Base-by-base conservation (phyloP, 495 filamentous ascomycete species). In the Penicillium fimorum region DNA sequence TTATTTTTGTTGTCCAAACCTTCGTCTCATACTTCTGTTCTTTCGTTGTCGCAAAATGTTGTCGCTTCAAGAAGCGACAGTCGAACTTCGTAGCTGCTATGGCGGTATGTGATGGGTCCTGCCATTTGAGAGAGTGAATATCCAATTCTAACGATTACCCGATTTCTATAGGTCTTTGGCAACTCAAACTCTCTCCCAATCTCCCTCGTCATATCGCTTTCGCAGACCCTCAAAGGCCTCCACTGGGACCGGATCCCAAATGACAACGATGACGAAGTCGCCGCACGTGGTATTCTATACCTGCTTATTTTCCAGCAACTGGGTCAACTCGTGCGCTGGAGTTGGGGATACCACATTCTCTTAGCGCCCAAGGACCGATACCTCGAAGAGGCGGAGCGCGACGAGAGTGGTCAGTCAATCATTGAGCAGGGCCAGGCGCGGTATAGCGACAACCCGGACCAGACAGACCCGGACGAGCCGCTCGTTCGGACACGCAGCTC, bases 181-280 rank as follows among this genome's bases (percentile, higher is more conserved):
- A 98, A 98, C 69, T 97, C 93, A 33, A 98, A 97, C 72, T 97
- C 94, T 15, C 85, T 98, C 17, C 94, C 94, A 2, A 97, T 98
- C 51, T 98, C 94, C 1, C 84, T 98, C 44, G 91, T 98, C 62
- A 83, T 97, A 55, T 96, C 92, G 15, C 80, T 98, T 12, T 94
- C 94, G 11, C 86, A 95, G 64, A 98, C 94, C 10, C 76, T 98
- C 49, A 83, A 84, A 62, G 94, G 94, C 3, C 80, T 98, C 25
- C 92, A 97, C 66, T 98, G 94, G 94, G 86, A 92, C 70, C 88
- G 83, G 48, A 84, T 97, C 25, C 86, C 87, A 1, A 88, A 90
- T 50, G 94, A 98, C 59, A 97, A 96, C 62, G 92, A 97, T 61
- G 88, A 93, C 54, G 91, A 97, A 72, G 94, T 98, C 15, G 92